Evolutionary conservation across 2,329 filamentous ascomycete genomes (phyloP).

Genomic region (Lithohypha guttulata): DNA sequence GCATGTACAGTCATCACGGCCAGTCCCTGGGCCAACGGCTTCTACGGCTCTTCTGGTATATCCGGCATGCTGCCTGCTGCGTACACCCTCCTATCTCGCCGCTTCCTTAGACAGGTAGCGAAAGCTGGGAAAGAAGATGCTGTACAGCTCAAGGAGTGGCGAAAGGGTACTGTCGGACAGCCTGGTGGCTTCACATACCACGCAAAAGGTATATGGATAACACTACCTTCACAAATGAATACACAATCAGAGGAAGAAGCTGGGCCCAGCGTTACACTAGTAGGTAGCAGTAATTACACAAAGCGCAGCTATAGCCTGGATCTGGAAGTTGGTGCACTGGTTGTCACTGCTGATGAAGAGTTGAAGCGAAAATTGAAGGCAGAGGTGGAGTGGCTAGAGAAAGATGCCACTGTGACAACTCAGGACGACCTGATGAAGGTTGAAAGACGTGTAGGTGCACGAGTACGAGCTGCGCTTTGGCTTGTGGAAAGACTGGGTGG

Average conservation of each 20-base stretch:
- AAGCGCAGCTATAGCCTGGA: constrained; percentile 87
- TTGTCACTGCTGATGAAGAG: constrained; percentile 66
- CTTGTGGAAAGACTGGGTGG: constrained; percentile 78
- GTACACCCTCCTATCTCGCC: constrained; percentile 76
- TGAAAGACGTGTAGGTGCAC: constrained; percentile 73
- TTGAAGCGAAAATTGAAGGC: constrained; percentile 63
- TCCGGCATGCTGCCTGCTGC: constrained; percentile 84
- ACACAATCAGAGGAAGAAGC: constrained; percentile 36
- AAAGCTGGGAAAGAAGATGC: constrained; percentile 43
- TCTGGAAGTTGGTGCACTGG: constrained; percentile 75
- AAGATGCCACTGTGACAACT: constrained; percentile 57
- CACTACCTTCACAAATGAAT: constrained; percentile 14
- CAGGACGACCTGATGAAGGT: constrained; percentile 68
- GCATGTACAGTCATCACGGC: constrained; percentile 81
- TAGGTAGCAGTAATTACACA: constrained; percentile 93
- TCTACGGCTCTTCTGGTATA: constrained; percentile 77
- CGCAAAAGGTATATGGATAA: constrained; percentile 58
- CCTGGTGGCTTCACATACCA: constrained; percentile 93
- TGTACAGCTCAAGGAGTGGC: constrained; percentile 79
- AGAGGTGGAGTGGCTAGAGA: constrained; percentile 71
- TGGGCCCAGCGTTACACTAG: constrained; percentile 64
- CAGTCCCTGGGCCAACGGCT: constrained; percentile 87
- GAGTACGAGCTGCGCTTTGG: constrained; percentile 87
- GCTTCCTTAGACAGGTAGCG: constrained; percentile 59
- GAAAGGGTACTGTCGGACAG: constrained; percentile 65